phyloP scores from a whole-genome alignment of 176 grass and related monocot species.

The Triticum urartu region DNA sequence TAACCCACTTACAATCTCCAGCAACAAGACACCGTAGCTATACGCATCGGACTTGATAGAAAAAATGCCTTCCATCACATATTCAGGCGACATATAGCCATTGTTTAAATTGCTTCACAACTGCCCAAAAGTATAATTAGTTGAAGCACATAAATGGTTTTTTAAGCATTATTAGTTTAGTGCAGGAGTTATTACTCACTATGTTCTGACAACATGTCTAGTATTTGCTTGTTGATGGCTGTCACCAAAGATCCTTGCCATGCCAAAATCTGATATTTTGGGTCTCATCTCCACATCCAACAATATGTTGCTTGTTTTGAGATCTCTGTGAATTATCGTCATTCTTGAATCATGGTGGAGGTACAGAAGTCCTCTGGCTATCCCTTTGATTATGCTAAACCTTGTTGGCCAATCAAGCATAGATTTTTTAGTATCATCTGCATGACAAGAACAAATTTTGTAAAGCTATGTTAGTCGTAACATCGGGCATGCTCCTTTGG shows the following conservation, averaged over 20 bases:
- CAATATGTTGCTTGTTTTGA: slow-evolving; percentile 56
- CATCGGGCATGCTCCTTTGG: not conserved
- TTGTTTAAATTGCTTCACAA: not conserved
- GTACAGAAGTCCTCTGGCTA: slow-evolving; percentile 54
- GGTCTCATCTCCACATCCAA: slow-evolving; percentile 38
- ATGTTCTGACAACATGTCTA: slow-evolving; percentile 44
- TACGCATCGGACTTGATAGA: slow-evolving; percentile 54
- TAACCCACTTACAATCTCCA: slow-evolving; percentile 57
- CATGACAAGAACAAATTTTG: no score
- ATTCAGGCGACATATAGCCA: slow-evolving; percentile 65
- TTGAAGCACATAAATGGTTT: not conserved
- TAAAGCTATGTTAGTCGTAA: not conserved
- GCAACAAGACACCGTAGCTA: slow-evolving; percentile 44
- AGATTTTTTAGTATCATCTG: slow-evolving; percentile 14
- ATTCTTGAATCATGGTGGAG: slow-evolving; percentile 60
- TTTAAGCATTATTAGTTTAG: not conserved
- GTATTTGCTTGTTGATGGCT: slow-evolving; percentile 38
- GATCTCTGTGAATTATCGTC: slow-evolving; percentile 44
- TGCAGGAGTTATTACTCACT: slow-evolving; percentile 30
- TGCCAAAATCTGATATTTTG: slow-evolving; percentile 74
- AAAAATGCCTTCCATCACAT: slow-evolving; percentile 55
- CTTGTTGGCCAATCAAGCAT: slow-evolving; percentile 38
- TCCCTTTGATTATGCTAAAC: slow-evolving; percentile 42
- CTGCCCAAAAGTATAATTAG: not conserved
- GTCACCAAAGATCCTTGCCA: slow-evolving; percentile 40